phyloP scores from a whole-genome alignment of 495 filamentous ascomycete genomes.

The Podospora fimiseda region DNA sequence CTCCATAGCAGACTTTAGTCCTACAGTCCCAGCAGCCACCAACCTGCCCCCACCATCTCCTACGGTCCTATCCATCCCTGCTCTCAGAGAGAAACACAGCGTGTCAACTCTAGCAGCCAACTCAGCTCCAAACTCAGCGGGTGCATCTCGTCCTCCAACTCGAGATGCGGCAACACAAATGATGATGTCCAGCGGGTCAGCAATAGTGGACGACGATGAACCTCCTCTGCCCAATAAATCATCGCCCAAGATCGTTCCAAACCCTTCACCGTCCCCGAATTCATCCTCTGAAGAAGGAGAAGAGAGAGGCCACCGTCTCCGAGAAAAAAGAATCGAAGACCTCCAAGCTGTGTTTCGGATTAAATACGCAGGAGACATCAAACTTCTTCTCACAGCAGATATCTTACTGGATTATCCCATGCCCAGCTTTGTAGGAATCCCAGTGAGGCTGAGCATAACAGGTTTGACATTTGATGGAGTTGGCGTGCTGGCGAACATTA shows the following conservation, averaged over 20 bases:
- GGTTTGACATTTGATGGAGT: conserved; percentile 92
- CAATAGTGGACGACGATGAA: conserved; percentile 13
- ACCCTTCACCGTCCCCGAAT: no score
- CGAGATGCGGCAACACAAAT: conserved; percentile 24
- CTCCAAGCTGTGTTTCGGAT: conserved; percentile 87
- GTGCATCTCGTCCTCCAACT: conserved; percentile 44
- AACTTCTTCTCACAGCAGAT: conserved; percentile 82
- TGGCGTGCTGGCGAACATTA: conserved; percentile 82
- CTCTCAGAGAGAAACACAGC: conserved; percentile 44
- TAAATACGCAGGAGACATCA: conserved; percentile 76
- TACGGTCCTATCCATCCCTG: conserved; percentile 1
- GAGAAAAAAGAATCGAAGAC: conserved; percentile 56
- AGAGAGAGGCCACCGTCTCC: conserved; percentile 28
- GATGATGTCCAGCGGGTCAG: conserved; percentile 13
- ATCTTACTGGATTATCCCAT: conserved; percentile 96
- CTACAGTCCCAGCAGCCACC: conserved; percentile 3
- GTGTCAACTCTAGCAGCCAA: conserved; percentile 49
- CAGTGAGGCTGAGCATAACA: conserved; percentile 85
- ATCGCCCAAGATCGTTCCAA: conserved; percentile 15
- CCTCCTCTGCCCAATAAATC: neutral
- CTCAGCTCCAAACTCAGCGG: conserved; percentile 18
- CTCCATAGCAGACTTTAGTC: conserved; percentile 34
- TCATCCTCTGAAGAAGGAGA: conserved; percentile 21
- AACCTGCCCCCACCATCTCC: conserved; percentile 3
- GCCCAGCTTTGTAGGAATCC: conserved; percentile 91